phyloP scores from a whole-genome alignment of 2,329 filamentous ascomycete genomes.

The Rhinocladiella similis region DNA sequence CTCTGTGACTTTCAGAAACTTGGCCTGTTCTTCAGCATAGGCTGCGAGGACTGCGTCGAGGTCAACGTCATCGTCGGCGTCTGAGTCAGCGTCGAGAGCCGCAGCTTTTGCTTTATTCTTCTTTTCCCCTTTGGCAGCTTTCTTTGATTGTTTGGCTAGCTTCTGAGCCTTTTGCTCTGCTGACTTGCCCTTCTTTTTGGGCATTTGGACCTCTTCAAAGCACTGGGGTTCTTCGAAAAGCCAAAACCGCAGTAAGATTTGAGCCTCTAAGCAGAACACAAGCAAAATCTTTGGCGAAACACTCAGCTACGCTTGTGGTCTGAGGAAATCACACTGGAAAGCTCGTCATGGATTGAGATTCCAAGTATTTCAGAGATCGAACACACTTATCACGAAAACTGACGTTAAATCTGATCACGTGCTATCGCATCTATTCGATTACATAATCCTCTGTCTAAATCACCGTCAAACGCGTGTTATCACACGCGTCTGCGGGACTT shows the following conservation, averaged over 20 bases:
- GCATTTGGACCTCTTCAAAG: slow-evolving; percentile 31
- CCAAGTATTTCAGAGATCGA: slow-evolving; percentile 32
- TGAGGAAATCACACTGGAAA: too few species aligned
- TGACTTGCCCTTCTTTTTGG: slow-evolving; percentile 57
- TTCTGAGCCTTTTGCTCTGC: slow-evolving; percentile 55
- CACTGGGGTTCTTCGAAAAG: background rate
- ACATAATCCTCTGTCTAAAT: background rate
- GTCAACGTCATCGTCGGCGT: slow-evolving; percentile 89
- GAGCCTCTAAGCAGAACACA: background rate
- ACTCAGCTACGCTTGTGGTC: too few species aligned
- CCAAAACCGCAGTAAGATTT: background rate
- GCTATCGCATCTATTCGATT: background rate
- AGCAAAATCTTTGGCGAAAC: too few species aligned
- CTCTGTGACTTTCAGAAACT: slow-evolving; percentile 92
- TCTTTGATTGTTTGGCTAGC: slow-evolving; percentile 65
- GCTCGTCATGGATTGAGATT: background rate
- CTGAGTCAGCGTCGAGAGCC: slow-evolving; percentile 65
- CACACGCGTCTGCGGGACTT: background rate
- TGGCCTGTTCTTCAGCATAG: slow-evolving; percentile 89
- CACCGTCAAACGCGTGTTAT: slow-evolving; percentile 20
- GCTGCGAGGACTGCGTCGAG: slow-evolving; percentile 90
- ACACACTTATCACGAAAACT: background rate
- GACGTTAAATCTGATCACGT: background rate
- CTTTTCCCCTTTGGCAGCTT: slow-evolving; percentile 75
- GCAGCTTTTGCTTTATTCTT: slow-evolving; percentile 81